Conservation (phyloP, 495 filamentous ascomycete species). For the Aspergillus taichungensis region DNA sequence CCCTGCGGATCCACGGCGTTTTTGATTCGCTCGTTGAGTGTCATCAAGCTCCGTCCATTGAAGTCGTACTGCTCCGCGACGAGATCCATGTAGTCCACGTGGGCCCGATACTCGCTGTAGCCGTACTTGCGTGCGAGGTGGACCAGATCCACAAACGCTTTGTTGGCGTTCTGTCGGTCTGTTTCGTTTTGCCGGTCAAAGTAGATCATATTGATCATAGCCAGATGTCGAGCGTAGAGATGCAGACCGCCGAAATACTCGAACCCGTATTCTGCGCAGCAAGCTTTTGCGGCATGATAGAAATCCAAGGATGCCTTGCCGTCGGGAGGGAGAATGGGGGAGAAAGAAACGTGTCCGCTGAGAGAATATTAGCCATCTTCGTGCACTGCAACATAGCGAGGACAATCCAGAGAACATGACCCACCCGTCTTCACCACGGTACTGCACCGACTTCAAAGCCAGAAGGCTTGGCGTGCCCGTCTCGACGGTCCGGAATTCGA, state of each 20-base stretch:
- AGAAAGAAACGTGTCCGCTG: slow-evolving; percentile 47
- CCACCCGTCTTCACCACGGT: too few relatives aligned
- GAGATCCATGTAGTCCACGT: slow-evolving; percentile 48
- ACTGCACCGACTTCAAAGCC: background rate
- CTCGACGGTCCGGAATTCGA: background rate
- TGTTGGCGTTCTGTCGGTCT: slow-evolving; percentile 25
- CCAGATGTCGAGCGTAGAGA: slow-evolving; percentile 31
- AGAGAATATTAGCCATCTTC: too few relatives aligned
- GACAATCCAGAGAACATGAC: too few relatives aligned
- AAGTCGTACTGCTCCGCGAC: slow-evolving; percentile 49
- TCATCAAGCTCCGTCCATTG: slow-evolving; percentile 42
- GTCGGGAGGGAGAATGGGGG: slow-evolving; percentile 16
- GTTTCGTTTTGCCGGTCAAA: slow-evolving; percentile 32
- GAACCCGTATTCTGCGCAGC: slow-evolving; percentile 32
- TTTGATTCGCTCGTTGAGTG: slow-evolving; percentile 46
- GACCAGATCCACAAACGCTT: slow-evolving; percentile 36
- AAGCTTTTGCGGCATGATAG: slow-evolving; percentile 36
- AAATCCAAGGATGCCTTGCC: too few relatives aligned
- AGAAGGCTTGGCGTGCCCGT: background rate
- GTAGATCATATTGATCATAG: slow-evolving; percentile 48
- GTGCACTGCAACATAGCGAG: too few relatives aligned
- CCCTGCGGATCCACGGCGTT: slow-evolving; percentile 52
- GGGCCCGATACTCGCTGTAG: slow-evolving; percentile 51
- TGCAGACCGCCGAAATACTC: slow-evolving; percentile 44
- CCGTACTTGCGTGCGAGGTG: slow-evolving; percentile 20